Percentiles rank a stretch among this genome's conserved stretches.
These are phyloP conservation scores for Leptodermis oblonga DNA, from an alignment of 257 asterid genomes.

Conservation along the genomic window DNA sequence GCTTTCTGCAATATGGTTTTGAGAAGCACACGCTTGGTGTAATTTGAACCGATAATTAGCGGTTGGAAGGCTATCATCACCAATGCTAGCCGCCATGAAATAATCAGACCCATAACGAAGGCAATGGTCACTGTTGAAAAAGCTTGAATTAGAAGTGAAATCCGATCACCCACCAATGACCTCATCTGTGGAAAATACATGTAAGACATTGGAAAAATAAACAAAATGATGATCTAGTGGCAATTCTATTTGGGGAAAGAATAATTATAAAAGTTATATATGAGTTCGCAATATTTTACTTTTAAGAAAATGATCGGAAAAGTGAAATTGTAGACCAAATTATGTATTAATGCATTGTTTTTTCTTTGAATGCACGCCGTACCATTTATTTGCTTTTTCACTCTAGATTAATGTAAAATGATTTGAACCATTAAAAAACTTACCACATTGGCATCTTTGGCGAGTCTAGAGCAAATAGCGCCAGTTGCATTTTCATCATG, in stretches of 20 bases:
- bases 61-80: slow-evolving; percentile 90
- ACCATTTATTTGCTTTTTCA: no score
- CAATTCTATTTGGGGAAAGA: no score
- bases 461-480: slow-evolving; percentile 77
- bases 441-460: slow-evolving; percentile 93
- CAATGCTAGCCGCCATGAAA: slow-evolving; percentile 84
- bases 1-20: slow-evolving; percentile 71
- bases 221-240: no score
- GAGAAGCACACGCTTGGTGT: slow-evolving; percentile 53
- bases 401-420: no score
- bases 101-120: slow-evolving; percentile 67
- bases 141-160: slow-evolving; percentile 68
- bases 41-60: slow-evolving; percentile 55
- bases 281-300: no score
- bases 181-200: slow-evolving; percentile 41
- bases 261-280: no score
- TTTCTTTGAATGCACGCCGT: no score
- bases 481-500: slow-evolving; percentile 73
- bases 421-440: neutral
- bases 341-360: no score
- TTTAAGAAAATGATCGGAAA: no score
- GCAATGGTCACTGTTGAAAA: slow-evolving; percentile 67
- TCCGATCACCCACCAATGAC: slow-evolving; percentile 84
- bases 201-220: no score
- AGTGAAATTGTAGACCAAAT: no score